Evolutionary conservation across 495 filamentous ascomycete genomes (phyloP), one percentile per base, ranked within the genome.

Genomic region (Elasticomyces elasticus): DNA sequence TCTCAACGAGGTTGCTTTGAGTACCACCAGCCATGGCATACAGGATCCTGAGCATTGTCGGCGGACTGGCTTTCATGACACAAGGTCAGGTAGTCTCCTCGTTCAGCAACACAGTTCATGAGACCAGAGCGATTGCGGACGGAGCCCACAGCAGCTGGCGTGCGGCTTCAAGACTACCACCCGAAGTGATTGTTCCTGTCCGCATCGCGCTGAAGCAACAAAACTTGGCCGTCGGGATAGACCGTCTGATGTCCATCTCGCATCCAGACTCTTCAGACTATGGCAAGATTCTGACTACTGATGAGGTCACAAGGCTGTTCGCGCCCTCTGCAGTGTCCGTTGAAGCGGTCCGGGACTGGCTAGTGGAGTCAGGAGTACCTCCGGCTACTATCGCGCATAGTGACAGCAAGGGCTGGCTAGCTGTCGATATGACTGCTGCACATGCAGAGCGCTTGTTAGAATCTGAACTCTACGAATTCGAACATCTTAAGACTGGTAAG

Each of bases 391-490:
- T 52, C 43, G 44, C 23, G 12, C 24, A 45, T 23, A 25, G n/a
- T n/a, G n/a, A n/a, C n/a, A n/a, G n/a, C n/a, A 58, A 50, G 11
- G 49, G 49, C 26, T 62, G 59, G 59, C 45, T 62, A 1, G 55
- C 37, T 15, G 38, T 52, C 23, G 30, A 59, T 22, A 12, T 49
- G 15, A 27, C 59, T 11, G 51, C 43, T 17, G 17, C 5, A 2
- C 19, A 46, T 10, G 59, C 59, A 11, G 59, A 62, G 38, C 19
- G 40, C 2, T 4, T 51, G 4, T 55, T 62, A 11, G 12, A n/a
- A 9, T 59, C 55, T 11, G 15, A 45, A n/a, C 59, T 54, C 38
- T 51, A 30, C 48, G 54, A 56, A 26, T 38, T 59, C 35, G 35
- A 49, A n/a, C 20, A 30, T 15, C 11, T 10, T 2, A 26, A 41